These are phyloP conservation scores for Cylindrotheca fusiformis DNA, from an alignment of 108 stramenopile genomes.

Conservation along the genomic window DNA sequence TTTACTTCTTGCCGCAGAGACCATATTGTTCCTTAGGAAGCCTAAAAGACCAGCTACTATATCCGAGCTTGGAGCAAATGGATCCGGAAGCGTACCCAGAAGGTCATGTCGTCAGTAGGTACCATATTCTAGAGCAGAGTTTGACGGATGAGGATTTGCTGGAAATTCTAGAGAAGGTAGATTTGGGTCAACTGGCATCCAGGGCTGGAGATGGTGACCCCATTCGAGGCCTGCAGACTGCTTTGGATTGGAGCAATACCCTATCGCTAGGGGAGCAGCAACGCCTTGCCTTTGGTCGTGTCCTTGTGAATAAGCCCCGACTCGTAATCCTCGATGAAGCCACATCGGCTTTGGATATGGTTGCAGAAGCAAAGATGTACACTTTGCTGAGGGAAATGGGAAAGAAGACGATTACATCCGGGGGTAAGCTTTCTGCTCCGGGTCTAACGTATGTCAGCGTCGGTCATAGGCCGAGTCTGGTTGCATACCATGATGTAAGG, in stretches of 20 bases:
- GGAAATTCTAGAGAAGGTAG: constrained; percentile 67
- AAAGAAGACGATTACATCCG: constrained; percentile 31
- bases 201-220: constrained; percentile 82
- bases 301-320: constrained; percentile 84
- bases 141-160: constrained; percentile 58
- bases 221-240: constrained; percentile 61
- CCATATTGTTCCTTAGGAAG: constrained; percentile 89
- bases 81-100: constrained; percentile 41
- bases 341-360: constrained; percentile 70
- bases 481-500: constrained; percentile 82
- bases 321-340: constrained; percentile 91
- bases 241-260: constrained; percentile 88
- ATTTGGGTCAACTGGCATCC: constrained; percentile 60
- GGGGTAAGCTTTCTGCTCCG: constrained; percentile 44
- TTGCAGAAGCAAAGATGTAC: constrained; percentile 86
- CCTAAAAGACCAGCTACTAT: constrained; percentile 89
- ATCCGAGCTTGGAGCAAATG: constrained; percentile 51
- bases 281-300: constrained; percentile 89
- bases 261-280: constrained; percentile 96
- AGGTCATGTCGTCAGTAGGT: constrained; percentile 14
- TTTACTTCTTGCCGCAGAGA: constrained; percentile 93
- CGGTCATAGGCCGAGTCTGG: constrained; percentile 90
- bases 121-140: constrained; percentile 44
- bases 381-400: constrained; percentile 68
- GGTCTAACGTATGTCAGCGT: constrained; percentile 89